Evolutionary conservation across 2,329 filamentous ascomycete genomes (phyloP), one percentile per base, ranked within the genome.

Genomic region (Phaeoacremonium minimum): DNA sequence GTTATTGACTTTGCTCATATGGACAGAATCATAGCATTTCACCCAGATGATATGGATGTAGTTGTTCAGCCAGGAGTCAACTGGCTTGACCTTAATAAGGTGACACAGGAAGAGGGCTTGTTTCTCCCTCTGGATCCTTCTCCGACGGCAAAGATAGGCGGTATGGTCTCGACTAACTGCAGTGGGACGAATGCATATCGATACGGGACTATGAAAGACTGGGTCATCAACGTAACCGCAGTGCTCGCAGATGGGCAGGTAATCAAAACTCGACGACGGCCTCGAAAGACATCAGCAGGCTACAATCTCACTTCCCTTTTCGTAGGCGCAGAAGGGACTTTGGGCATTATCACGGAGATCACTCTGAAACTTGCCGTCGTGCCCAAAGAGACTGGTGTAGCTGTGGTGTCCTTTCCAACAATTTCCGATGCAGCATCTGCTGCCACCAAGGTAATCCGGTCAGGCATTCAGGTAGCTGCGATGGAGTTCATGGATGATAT

Each of bases 131-230:
- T 84, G 3, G 83, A 87, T 45, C 83, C 83, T 1, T 77, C 80
- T 3, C 83, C 83, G 26, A 72, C 68, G 1, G 75, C 74, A 0
- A 63, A 66, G 43, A 64, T 79, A 15, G 75, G 75, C 3, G 75
- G 75, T 5, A 79, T 79, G 75, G 62, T 87, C 5, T 77, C 78
- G 0, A 85, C 82, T 1, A 83, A 82, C 36, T 87, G 83, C 60
- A 80, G 67, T 36, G 74, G 74, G 0, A 78, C 75, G 1, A 77
- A 78, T 46, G 73, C 75, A 2, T 67, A 75, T 38, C 65, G 81
- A 35, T 87, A 87, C 49, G 83, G 83, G 0, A 85, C 83, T 0
- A 87, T 87, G 83, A 84, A 83, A 46, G 83, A 87, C 45, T 87
- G 80, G 70, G 83, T 87, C 2, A 64, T 87, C 40, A 84, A 81